Percentiles rank a stretch among this genome's conserved stretches.
phyloP scores from a whole-genome alignment of 148 eudicot species.

The Silene latifolia region DNA sequence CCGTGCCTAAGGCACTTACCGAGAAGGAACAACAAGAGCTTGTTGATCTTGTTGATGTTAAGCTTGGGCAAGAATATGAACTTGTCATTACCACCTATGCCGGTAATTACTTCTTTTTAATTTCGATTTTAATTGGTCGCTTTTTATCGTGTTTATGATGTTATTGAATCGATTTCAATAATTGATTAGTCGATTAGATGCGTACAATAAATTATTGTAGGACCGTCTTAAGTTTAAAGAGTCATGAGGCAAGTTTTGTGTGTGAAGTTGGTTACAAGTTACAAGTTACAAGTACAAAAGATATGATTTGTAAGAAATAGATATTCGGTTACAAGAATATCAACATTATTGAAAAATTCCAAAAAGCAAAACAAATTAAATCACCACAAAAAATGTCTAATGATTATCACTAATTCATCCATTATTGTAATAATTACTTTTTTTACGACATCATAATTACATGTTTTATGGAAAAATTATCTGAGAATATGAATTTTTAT shows the following conservation, averaged over 20 bases:
- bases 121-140: not conserved
- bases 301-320: constrained; percentile 3
- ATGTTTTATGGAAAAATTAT: not conserved
- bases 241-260: not conserved
- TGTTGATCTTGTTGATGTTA: constrained; percentile 63
- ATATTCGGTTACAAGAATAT: constrained; percentile 4
- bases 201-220: no score
- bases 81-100: constrained; percentile 80
- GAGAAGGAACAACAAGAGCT: constrained; percentile 65
- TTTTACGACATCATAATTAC: no score
- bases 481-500: not conserved
- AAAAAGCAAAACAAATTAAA: not conserved
- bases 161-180: no score
- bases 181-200: no score
- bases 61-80: constrained; percentile 75
- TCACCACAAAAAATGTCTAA: not conserved
- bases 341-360: not conserved
- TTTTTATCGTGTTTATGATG: not conserved
- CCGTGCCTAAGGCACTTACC: constrained; percentile 49
- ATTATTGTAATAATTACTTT: no score
- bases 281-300: not conserved
- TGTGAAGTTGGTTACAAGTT: not conserved
- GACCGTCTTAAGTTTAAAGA: no score
- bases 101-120: constrained; percentile 33
- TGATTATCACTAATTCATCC: not conserved